These are phyloP conservation scores for Seiridium cupressi DNA, from an alignment of 2,329 filamentous ascomycete species.

Conservation along the genomic window DNA sequence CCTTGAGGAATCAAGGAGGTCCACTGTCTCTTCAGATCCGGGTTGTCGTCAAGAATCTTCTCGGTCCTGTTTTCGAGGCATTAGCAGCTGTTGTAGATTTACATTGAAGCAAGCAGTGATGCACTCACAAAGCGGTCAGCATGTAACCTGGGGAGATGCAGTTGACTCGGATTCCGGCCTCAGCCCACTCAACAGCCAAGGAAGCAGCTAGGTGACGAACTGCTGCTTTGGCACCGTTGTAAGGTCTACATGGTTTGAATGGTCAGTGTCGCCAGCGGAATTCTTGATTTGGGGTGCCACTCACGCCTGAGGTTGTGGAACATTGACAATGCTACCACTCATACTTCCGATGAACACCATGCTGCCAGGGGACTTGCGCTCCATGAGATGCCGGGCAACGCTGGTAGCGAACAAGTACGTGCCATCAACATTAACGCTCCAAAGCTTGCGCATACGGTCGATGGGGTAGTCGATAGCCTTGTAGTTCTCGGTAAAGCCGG, in stretches of 20 bases:
- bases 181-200: conserved; percentile 91
- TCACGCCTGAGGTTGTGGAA: conserved; percentile 84
- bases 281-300: conserved; percentile 17
- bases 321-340: conserved; percentile 90
- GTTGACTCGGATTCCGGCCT: conserved; percentile 86
- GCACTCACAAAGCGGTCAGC: conserved; percentile 81
- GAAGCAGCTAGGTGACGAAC: conserved; percentile 85
- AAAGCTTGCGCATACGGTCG: conserved; percentile 89
- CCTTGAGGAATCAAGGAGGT: conserved; percentile 87
- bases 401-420: conserved; percentile 85
- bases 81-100: conserved; percentile 6
- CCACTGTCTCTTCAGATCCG: conserved; percentile 87
- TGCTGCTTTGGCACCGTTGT: conserved; percentile 91
- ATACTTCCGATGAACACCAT: conserved; percentile 97
- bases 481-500: conserved; percentile 95
- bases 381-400: conserved; percentile 86
- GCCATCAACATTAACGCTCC: conserved; percentile 89
- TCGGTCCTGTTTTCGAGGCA: conserved; percentile 60
- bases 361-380: conserved; percentile 73
- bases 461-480: conserved; percentile 88
- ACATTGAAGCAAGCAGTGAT: background rate
- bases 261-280: background rate
- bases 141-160: conserved; percentile 96
- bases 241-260: conserved; percentile 51
- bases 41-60: conserved; percentile 93